Evolutionary conservation across 75 land plant species (phyloP), one percentile per base, ranked within the genome.

Genomic region (Chamaecyparis obtusa): DNA sequence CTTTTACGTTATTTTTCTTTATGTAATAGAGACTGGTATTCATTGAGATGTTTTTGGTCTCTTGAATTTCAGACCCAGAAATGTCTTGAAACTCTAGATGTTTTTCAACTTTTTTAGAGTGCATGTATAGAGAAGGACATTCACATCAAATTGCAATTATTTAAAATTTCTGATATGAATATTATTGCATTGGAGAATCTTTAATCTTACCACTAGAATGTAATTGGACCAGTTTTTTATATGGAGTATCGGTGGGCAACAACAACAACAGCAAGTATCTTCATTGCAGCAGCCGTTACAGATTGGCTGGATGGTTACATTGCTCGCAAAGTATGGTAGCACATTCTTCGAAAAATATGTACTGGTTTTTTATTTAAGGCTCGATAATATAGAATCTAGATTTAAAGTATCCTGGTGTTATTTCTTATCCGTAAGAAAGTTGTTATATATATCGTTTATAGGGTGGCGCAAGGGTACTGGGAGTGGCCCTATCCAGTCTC

Each of bases 241-340:
- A 83, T 91, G 78, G 88, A 94, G 76, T 86, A 91, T 79, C 88
- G 94, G 90, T 97, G 96, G 99, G 95, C 94, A n/a, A 88, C 94
- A 75, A 87, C 93, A 21, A 93, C 95, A 7, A 95, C 96, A 19
- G 91, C 96, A 14, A 85, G 94, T 56, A 97, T 97, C 33, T 97
- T 97, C 86, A 87, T 97, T 85, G 89, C 90, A 83, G 99, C 99
- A 41, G 94, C 96, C 30, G 30, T 96, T 30, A 97, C 99, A 64
- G 99, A 97, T 88, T 97, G 99, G 99, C 96, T 97, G 57, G 99
- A 97, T 94, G 99, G 99, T 9, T 97, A 95, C 86, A 87, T 97
- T 88, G 99, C 99, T 69, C 87, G 99, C 48, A 97, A 94, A 95
- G 99, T 97, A 80, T 41, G 77, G 3, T 33, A 60, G 44, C 49